Conservation (phyloP, 169 alveolate genomes). For the Perkinsus chesapeaki region DNA sequence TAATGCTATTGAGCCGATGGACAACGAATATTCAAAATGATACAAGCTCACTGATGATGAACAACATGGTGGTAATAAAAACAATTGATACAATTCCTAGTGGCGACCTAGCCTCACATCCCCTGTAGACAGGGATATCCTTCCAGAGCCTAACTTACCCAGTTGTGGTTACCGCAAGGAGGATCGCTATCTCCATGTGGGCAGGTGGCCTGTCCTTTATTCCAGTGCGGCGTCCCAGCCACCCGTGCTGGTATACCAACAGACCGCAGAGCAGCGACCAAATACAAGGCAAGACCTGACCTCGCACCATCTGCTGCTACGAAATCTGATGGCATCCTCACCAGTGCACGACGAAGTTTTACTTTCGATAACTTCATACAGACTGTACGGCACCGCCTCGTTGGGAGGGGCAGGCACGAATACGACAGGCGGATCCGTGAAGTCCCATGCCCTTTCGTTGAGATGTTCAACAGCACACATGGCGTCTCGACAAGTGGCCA, state of each 20-base stretch:
- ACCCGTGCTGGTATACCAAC: not conserved
- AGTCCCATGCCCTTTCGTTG: not conserved
- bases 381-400: not conserved
- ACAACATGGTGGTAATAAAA: too few species aligned
- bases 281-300: not conserved
- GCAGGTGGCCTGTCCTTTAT: not conserved
- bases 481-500: not conserved
- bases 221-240: not conserved
- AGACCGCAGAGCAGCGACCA: not conserved
- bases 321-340: not conserved
- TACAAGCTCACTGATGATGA: too few species aligned
- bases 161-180: not conserved
- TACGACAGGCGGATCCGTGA: not conserved
- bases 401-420: not conserved
- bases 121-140: too few species aligned
- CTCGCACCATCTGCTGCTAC: not conserved
- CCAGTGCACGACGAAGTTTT: not conserved
- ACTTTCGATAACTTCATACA: not conserved
- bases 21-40: too few species aligned
- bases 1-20: too few species aligned
- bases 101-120: too few species aligned
- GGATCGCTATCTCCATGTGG: not conserved
- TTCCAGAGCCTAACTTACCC: not conserved
- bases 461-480: not conserved
- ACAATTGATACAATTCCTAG: too few species aligned